Conservation (phyloP, 2,329 filamentous ascomycete genomes). For the Colletotrichum nymphaeae region DNA sequence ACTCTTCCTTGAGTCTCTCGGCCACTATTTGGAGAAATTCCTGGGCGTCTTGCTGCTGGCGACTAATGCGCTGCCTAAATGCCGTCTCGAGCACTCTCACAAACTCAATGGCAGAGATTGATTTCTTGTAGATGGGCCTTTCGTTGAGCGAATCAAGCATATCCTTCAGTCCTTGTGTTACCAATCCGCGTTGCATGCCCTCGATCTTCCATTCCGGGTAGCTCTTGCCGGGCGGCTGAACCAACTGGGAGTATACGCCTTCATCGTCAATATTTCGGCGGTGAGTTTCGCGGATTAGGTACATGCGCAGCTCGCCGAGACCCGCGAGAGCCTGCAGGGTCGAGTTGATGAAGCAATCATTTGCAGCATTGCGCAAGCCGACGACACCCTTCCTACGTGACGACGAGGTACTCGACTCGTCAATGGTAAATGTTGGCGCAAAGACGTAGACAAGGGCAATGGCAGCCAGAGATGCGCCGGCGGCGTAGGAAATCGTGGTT, state of each 20-base stretch:
- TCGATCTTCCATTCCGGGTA: constrained; percentile 71
- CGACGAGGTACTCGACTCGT: constrained; percentile 79
- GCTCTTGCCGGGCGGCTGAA: constrained; percentile 56
- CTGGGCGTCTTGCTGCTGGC: constrained; percentile 97
- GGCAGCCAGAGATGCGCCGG: constrained; percentile 93
- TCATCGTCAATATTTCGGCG: constrained; percentile 82
- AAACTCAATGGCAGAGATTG: constrained; percentile 88
- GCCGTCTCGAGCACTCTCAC: constrained; percentile 85
- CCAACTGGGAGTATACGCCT: constrained; percentile 77
- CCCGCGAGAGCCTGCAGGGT: constrained; percentile 94
- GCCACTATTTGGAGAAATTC: constrained; percentile 96
- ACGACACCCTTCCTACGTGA: constrained; percentile 87
- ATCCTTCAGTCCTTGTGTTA: constrained; percentile 89
- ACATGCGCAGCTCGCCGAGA: constrained; percentile 87
- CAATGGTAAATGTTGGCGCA: constrained; percentile 95
- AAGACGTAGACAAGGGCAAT: constrained; percentile 98
- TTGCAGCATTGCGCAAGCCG: constrained; percentile 89
- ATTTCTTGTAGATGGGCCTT: constrained; percentile 92
- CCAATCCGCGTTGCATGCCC: constrained; percentile 81
- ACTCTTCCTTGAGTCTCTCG: constrained; percentile 93
- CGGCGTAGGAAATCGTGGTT: constrained; percentile 91
- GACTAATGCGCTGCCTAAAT: constrained; percentile 89
- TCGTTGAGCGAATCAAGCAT: constrained; percentile 94
- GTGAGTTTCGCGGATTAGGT: constrained; percentile 92
- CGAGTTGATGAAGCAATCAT: constrained; percentile 98